Evolutionary conservation across 1,284 basidiomycete genomes (phyloP).

Genomic region (Somion occarium): DNA sequence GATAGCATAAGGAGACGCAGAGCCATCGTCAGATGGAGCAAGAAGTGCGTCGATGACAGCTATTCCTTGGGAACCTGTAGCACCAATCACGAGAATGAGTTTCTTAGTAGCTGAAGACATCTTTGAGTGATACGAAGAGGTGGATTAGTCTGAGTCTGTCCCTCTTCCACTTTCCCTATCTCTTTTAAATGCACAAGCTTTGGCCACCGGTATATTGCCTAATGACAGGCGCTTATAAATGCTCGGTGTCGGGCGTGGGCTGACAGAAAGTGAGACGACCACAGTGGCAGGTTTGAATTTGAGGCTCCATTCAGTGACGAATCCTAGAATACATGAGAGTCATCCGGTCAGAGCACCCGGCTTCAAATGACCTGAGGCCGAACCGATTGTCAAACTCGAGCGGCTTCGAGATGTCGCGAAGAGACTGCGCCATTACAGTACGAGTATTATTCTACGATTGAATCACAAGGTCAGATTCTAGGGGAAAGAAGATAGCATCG

Average conservation of each 20-base stretch:
- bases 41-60: constrained; percentile 41
- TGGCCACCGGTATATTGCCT: neutral
- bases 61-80: constrained; percentile 44
- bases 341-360: too few species aligned
- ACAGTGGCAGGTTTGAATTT: neutral
- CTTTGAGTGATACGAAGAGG: neutral
- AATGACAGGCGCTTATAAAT: neutral
- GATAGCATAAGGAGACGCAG: constrained; percentile 39
- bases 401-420: neutral
- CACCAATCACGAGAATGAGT: constrained; percentile 44
- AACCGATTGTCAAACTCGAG: neutral
- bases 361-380: too few species aligned
- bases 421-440: neutral
- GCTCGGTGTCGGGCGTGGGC: too few species aligned
- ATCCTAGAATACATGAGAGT: too few species aligned
- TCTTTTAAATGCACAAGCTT: neutral
- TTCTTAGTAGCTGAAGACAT: constrained; percentile 18
- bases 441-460: neutral
- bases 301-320: neutral
- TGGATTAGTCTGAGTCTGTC: too few species aligned
- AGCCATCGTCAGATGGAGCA: constrained; percentile 30
- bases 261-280: neutral
- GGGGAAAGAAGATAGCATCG: too few species aligned
- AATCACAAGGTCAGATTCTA: too few species aligned
- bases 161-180: too few species aligned